These are phyloP conservation scores for Porcisia hertigi DNA, from an alignment of 208 protist species.

Conservation along the genomic window DNA sequence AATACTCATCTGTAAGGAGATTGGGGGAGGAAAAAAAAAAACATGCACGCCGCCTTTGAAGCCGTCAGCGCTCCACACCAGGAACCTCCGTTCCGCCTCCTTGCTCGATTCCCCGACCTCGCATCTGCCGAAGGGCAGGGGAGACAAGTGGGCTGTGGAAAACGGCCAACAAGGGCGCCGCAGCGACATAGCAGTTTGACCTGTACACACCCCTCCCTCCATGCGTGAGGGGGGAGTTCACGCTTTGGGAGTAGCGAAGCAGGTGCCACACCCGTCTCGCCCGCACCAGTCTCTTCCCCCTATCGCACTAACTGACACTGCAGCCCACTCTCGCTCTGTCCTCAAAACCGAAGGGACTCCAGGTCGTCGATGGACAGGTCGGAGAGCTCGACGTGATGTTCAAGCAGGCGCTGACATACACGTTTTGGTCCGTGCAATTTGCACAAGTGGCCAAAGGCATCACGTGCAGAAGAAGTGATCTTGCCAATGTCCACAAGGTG, in stretches of 20 bases:
- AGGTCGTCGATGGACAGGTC: slow-evolving; percentile 76
- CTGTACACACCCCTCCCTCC: neutral
- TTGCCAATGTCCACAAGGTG: slow-evolving; percentile 89
- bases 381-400: slow-evolving; percentile 63
- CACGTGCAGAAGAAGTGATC: slow-evolving; percentile 58
- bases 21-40: neutral
- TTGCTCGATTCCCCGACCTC: neutral
- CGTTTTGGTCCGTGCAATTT: slow-evolving; percentile 65
- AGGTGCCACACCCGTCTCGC: neutral
- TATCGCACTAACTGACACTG: neutral
- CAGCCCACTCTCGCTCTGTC: neutral
- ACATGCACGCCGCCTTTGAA: neutral
- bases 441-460: slow-evolving; percentile 73
- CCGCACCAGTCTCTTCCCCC: neutral
- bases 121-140: neutral
- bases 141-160: neutral
- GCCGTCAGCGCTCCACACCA: neutral
- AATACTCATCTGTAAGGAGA: neutral
- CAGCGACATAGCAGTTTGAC: slow-evolving; percentile 7
- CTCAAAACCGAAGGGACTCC: slow-evolving; percentile 75
- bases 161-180: slow-evolving; percentile 1
- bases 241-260: neutral
- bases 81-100: neutral
- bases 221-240: neutral
- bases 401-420: slow-evolving; percentile 57